These are phyloP conservation scores for Allium cepa DNA, from an alignment of 106 monocot genomes.

Conservation along the genomic window DNA sequence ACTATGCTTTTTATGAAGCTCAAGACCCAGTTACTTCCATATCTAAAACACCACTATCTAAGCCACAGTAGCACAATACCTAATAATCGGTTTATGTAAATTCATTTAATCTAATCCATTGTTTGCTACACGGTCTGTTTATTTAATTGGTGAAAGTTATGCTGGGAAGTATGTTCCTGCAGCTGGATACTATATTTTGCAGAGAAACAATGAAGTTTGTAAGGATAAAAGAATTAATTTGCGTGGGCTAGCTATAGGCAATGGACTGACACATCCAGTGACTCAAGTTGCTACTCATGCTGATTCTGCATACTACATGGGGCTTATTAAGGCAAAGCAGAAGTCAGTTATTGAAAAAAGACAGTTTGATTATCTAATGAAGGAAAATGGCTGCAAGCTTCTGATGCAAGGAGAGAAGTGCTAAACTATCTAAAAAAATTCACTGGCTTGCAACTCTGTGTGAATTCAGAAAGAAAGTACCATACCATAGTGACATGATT, in stretches of 20 bases:
- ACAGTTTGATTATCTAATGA: conserved; percentile 25
- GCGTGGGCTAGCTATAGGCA: conserved; percentile 66
- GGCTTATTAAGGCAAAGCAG: conserved; percentile 57
- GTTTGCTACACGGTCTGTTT: conserved; percentile 55
- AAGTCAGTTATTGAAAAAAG: conserved; percentile 25
- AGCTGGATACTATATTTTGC: conserved; percentile 37
- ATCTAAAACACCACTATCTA: conserved; percentile 64
- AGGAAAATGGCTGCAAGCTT: conserved; percentile 43
- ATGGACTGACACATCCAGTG: conserved; percentile 75
- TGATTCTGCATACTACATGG: conserved; percentile 48
- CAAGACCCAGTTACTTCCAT: conserved; percentile 27
- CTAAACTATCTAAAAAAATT: conserved; percentile 37
- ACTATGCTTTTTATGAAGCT: conserved; percentile 71
- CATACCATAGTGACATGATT: conserved; percentile 30
- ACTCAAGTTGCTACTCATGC: conserved; percentile 65
- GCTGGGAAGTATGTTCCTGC: conserved; percentile 83
- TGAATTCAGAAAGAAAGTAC: conserved; percentile 36
- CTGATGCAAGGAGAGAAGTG: conserved; percentile 31
- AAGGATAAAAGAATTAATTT: conserved; percentile 31
- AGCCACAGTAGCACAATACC: conserved; percentile 35
- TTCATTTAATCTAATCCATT: conserved; percentile 38
- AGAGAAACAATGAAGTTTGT: conserved; percentile 15
- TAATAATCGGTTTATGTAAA: conserved; percentile 39
- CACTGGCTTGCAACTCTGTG: conserved; percentile 62
- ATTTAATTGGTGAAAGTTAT: conserved; percentile 84